Evolutionary conservation across 2,329 filamentous ascomycete species (phyloP), one percentile per base, ranked within the genome.

Genomic region (Cytospora paraplurivora): DNA sequence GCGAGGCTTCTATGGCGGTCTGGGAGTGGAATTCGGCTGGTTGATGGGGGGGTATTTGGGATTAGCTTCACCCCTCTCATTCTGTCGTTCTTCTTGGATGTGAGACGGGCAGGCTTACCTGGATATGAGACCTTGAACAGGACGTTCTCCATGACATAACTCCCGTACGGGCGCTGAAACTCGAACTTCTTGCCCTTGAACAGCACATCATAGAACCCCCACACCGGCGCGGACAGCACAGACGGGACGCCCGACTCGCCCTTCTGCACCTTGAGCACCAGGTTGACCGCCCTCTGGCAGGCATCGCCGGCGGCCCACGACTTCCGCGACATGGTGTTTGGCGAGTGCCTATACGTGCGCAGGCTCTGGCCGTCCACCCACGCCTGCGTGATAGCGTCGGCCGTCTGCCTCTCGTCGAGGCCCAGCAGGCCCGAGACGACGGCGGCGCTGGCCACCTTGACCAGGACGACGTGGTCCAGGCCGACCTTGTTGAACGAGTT

Each of bases 121-220:
- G 94, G 94, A 77, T 97, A 98, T 53, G 95, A 99, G 66, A 99
- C 95, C 87, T 99, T 99, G 89, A 99, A 99, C 68, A 99, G 88
- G 66, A 99, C 93, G 74, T 98, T 99, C 87, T 99, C 95, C 95
- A 99, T 99, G 70, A 99, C 95, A 78, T 99, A 99, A 83, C 91
- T 96, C 75, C 93, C 94, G 75, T 99, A 99, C 64, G 89, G 88
- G 67, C 95, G 88, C 84, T 98, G 94, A 85, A 97, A 99, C 77
- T 93, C 83, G 76, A 99, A 99, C 79, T 91, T 91, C 73, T 96
- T 92, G 79, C 93, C 93, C 82, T 93, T 92, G 85, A 98, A 99
- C 68, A 96, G 86, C 69, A 98, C 93, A 75, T 99, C 95, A 81
- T 99, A 99, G 86, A 98, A 99, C 65, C 95, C 95, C 95, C 95